phyloP scores from a whole-genome alignment of 176 grass and related monocot genomes.

The Tillandsia fasciculata region DNA sequence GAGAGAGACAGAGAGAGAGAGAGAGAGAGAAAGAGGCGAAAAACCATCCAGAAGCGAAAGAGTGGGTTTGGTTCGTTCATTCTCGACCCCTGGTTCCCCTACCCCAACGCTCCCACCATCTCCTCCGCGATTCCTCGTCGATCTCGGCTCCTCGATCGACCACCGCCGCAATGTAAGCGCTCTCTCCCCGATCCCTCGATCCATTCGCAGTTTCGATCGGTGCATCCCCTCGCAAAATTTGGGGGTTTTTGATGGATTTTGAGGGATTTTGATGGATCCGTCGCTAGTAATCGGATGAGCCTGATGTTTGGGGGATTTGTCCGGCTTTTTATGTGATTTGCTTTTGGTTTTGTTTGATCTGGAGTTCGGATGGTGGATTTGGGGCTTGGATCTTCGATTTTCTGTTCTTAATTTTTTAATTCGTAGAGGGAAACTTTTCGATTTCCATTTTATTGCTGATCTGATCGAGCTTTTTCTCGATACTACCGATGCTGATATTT shows the following conservation, averaged over 20 bases:
- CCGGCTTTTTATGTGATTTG: not conserved
- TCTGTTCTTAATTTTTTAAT: too few species aligned
- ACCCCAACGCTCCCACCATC: not conserved
- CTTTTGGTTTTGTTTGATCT: slow-evolving; percentile 7
- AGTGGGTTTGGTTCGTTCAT: slow-evolving; percentile 38
- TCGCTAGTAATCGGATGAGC: not conserved
- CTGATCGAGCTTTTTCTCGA: not conserved
- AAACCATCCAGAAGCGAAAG: slow-evolving; percentile 4
- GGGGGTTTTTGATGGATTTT: slow-evolving; percentile 8
- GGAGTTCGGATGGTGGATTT: slow-evolving; percentile 15
- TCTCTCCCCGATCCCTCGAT: slow-evolving; percentile 9
- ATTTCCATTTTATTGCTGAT: slow-evolving; percentile 26
- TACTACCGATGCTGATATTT: slow-evolving; percentile 1
- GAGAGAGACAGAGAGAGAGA: not conserved
- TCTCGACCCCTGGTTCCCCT: slow-evolving; percentile 26
- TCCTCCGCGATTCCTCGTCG: not conserved
- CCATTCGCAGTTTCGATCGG: not conserved
- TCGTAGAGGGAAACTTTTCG: not conserved
- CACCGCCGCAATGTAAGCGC: slow-evolving; percentile 25
- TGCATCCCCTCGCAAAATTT: not conserved
- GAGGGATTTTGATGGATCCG: not conserved
- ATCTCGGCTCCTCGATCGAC: slow-evolving; percentile 16
- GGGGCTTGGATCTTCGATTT: slow-evolving; percentile 19
- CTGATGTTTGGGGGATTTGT: not conserved
- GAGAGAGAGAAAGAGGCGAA: slow-evolving; percentile 3